Conservation (phyloP, 345 rosid genomes). For the Populus ilicifolia region DNA sequence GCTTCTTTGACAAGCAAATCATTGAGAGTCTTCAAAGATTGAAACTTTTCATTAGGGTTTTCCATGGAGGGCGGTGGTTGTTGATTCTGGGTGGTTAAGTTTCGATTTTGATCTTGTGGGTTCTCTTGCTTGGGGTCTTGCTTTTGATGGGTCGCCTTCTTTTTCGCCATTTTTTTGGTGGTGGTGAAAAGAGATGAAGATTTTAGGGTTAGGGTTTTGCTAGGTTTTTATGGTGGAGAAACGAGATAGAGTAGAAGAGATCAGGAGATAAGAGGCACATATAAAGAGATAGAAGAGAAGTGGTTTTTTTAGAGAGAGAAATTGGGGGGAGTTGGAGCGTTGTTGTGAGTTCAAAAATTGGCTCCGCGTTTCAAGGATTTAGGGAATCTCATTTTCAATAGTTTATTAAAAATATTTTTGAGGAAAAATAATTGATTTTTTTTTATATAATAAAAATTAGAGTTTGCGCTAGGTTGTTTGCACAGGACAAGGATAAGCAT, state of each 20-base stretch:
- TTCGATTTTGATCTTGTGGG: constrained; percentile 11
- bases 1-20: constrained; percentile 51
- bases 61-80: constrained; percentile 31
- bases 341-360: constrained; percentile 30
- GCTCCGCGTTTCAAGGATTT: constrained; percentile 20
- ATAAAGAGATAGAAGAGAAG: neutral
- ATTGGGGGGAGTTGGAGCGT: constrained; percentile 1
- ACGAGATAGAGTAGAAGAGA: neutral
- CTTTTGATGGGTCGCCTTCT: constrained; percentile 33
- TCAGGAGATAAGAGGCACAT: neutral
- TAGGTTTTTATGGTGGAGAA: constrained; percentile 37
- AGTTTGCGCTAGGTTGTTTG: neutral
- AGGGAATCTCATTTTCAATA: neutral
- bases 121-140: constrained; percentile 12
- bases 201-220: constrained; percentile 36
- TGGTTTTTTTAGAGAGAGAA: neutral
- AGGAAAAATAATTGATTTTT: neutral
- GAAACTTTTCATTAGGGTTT: constrained; percentile 41
- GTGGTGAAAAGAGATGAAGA: constrained; percentile 1
- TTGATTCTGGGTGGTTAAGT: constrained; percentile 5
- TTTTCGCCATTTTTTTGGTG: constrained; percentile 41
- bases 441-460: too few relatives aligned
- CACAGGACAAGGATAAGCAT: neutral
- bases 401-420: too few relatives aligned
- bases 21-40: constrained; percentile 57